These are phyloP conservation scores for Davidsoniella eucalypti DNA, from an alignment of 2,329 filamentous ascomycete species.

Conservation along the genomic window DNA sequence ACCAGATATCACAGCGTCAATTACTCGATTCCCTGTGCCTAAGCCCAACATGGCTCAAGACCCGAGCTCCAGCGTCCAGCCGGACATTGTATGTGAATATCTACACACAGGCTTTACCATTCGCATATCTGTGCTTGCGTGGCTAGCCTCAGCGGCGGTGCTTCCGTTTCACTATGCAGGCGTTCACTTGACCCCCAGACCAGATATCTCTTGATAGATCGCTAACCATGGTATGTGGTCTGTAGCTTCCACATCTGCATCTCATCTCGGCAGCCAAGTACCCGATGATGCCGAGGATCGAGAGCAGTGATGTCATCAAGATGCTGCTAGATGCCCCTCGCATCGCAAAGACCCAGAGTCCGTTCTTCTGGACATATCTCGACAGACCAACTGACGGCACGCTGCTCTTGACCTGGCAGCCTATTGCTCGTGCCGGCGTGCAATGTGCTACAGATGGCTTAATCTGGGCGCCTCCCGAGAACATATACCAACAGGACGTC, in stretches of 20 bases:
- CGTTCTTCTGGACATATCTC: constrained; percentile 89
- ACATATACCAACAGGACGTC: constrained; percentile 56
- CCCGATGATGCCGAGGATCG: constrained; percentile 53
- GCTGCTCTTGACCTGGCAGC: constrained; percentile 79
- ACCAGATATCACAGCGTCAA: background rate
- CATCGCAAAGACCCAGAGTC: constrained; percentile 66
- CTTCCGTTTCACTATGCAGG: background rate
- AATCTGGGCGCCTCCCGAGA: constrained; percentile 73
- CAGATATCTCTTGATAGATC: background rate
- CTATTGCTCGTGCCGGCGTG: constrained; percentile 49
- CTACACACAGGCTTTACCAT: constrained; percentile 11
- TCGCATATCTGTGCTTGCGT: constrained; percentile 3
- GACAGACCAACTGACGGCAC: constrained; percentile 67
- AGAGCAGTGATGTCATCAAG: constrained; percentile 61
- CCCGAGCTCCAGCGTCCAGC: constrained; percentile 26
- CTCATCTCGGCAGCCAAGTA: constrained; percentile 73
- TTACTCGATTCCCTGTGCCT: background rate
- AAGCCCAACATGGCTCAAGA: constrained; percentile 24
- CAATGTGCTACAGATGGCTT: constrained; percentile 85
- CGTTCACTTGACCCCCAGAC: background rate
- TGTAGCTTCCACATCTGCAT: constrained; percentile 73
- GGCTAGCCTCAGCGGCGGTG: background rate
- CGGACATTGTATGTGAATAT: constrained; percentile 23
- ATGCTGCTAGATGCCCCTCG: constrained; percentile 73
- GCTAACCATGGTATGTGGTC: constrained; percentile 8